These are phyloP conservation scores for Cyclocybe cylindracea DNA, from an alignment of 768 basidiomycete species.

Conservation along the genomic window DNA sequence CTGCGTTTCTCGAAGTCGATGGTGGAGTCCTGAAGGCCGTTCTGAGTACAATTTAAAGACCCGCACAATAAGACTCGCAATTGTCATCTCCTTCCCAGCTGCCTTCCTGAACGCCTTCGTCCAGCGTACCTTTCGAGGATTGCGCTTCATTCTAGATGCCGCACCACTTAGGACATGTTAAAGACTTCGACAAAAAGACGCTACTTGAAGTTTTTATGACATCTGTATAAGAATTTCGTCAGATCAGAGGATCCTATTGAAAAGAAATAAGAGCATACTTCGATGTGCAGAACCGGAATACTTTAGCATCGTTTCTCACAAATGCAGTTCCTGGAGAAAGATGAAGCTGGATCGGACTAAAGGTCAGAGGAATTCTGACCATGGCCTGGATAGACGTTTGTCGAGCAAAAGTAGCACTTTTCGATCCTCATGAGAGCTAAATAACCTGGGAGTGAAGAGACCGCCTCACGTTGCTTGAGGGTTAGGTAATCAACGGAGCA, in stretches of 20 bases:
- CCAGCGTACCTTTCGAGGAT: conserved; percentile 98
- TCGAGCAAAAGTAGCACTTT: conserved; percentile 99
- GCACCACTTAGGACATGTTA: conserved; percentile 1
- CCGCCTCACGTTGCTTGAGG: neutral
- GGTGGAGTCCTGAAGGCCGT: conserved; percentile 77
- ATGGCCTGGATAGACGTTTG: conserved; percentile 95
- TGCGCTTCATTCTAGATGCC: conserved; percentile 89
- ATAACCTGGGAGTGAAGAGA: neutral
- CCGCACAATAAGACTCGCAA: conserved; percentile 55
- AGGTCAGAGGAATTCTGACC: conserved; percentile 44
- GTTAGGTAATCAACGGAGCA: too few species aligned
- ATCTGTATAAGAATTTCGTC: conserved; percentile 46
- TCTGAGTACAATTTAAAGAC: neutral
- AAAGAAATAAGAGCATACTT: conserved; percentile 63
- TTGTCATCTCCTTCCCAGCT: conserved; percentile 99
- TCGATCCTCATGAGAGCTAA: conserved; percentile 77
- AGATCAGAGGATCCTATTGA: neutral
- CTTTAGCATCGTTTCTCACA: conserved; percentile 97
- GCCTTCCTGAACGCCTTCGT: conserved; percentile 99
- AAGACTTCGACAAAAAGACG: conserved; percentile 17
- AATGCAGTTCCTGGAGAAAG: conserved; percentile 76
- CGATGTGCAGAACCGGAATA: conserved; percentile 96
- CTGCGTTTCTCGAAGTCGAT: conserved; percentile 99
- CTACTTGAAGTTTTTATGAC: conserved; percentile 99
- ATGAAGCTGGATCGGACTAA: neutral